Conservation (phyloP, 345 rosid species). For the Melaleuca quinquenervia region DNA sequence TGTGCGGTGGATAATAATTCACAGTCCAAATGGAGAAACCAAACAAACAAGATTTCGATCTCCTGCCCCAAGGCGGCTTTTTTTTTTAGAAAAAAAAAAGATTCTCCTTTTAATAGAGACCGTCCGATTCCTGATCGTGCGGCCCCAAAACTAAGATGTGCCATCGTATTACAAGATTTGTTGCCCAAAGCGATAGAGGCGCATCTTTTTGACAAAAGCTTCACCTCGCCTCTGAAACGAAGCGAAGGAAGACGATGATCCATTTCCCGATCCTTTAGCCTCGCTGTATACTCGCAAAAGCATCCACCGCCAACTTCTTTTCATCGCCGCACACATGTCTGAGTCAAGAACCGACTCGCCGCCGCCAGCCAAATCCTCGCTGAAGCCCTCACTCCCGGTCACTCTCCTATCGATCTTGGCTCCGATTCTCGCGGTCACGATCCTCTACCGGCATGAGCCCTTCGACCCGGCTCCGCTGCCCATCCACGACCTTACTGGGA, state of each 20-base stretch:
- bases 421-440: neutral
- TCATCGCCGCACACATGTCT: neutral
- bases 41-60: too few species aligned
- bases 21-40: too few species aligned
- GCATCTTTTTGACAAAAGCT: neutral
- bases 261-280: neutral
- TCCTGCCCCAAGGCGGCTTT: too few species aligned
- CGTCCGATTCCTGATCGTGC: too few species aligned
- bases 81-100: too few species aligned
- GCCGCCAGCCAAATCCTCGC: neutral
- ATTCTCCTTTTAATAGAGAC: too few species aligned
- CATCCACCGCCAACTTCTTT: neutral
- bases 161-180: neutral
- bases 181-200: neutral
- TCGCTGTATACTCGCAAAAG: neutral
- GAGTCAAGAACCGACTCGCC: neutral
- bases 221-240: neutral
- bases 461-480: conserved; percentile 49
- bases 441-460: conserved; percentile 30
- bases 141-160: too few species aligned
- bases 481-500: conserved; percentile 11
- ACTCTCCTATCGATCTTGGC: neutral
- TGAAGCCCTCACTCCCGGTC: neutral
- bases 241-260: neutral
- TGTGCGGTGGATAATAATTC: neutral